phyloP scores from a whole-genome alignment of 108 stramenopile species.

The Schizochytrium sp. region DNA sequence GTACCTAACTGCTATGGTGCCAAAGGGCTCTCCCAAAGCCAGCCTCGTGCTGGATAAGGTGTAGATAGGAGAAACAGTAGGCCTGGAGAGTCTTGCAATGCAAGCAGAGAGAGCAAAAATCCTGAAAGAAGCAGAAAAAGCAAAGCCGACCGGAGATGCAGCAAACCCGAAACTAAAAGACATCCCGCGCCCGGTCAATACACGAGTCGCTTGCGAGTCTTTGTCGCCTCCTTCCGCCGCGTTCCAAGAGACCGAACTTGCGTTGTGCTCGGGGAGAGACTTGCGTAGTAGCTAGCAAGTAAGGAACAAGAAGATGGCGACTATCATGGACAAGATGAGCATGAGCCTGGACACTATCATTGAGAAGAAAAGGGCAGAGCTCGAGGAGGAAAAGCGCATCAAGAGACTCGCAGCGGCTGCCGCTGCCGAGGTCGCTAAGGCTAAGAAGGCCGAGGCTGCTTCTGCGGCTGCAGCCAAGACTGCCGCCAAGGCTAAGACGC shows the following conservation, averaged over 20 bases:
- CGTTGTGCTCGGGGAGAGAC: neutral
- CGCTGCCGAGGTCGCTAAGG: neutral
- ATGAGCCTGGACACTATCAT: too few species aligned
- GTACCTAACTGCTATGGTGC: too few species aligned
- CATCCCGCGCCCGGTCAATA: neutral
- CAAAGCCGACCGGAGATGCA: neutral
- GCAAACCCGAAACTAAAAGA: neutral
- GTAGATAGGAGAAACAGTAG: too few species aligned
- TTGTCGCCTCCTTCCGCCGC: too few species aligned
- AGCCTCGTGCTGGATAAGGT: too few species aligned
- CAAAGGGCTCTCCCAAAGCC: too few species aligned
- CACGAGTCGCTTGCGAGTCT: neutral
- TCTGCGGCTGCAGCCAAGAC: conserved; percentile 10
- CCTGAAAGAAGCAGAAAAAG: too few species aligned
- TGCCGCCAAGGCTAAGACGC: neutral
- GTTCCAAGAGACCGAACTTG: too few species aligned
- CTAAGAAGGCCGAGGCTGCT: conserved; percentile 20
- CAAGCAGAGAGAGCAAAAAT: too few species aligned
- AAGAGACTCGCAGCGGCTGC: neutral
- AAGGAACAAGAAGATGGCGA: neutral
- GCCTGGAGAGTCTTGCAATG: too few species aligned
- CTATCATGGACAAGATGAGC: neutral
- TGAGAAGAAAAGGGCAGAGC: too few species aligned
- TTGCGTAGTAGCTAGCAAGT: neutral
- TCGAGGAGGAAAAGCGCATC: too few species aligned